A percentile compares a stretch with the other conserved stretches of the same genome.
Conservation (phyloP, 768 basidiomycete species). For the Mycena galopus region DNA sequence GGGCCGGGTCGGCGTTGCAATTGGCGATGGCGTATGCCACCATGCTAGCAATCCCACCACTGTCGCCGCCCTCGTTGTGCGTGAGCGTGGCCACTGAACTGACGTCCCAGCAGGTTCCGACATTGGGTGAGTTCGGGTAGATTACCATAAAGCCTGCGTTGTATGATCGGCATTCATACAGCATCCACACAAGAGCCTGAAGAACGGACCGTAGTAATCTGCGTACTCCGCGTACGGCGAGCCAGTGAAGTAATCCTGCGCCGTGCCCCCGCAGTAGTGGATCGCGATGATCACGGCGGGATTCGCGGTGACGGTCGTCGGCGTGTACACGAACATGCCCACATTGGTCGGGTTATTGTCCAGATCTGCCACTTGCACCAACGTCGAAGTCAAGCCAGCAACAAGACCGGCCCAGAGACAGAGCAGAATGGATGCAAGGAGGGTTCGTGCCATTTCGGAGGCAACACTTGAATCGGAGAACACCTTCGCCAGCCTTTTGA, state of each 20-base stretch:
- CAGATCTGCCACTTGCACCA: slow-evolving; percentile 60
- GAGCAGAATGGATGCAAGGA: slow-evolving; percentile 4
- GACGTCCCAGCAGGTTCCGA: slow-evolving; percentile 68
- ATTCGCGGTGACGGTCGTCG: slow-evolving; percentile 50
- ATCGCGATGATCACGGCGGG: slow-evolving; percentile 66
- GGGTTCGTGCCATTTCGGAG: not conserved
- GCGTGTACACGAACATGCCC: slow-evolving; percentile 60
- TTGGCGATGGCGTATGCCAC: slow-evolving; percentile 62
- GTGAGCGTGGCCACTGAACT: slow-evolving; percentile 63
- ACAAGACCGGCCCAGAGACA: slow-evolving; percentile 20
- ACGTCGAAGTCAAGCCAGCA: slow-evolving; percentile 30
- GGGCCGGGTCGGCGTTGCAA: slow-evolving; percentile 58
- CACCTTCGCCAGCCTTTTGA: not conserved
- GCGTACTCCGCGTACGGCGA: slow-evolving; percentile 65
- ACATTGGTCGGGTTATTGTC: slow-evolving; percentile 67
- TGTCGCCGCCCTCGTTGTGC: slow-evolving; percentile 69
- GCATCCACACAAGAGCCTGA: no score
- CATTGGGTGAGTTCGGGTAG: slow-evolving; percentile 58
- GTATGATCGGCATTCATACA: no score
- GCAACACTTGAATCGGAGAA: not conserved
- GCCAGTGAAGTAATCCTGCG: slow-evolving; percentile 63
- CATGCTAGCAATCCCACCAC: slow-evolving; percentile 62
- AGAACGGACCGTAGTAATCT: slow-evolving; percentile 51
- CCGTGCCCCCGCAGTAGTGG: slow-evolving; percentile 66
- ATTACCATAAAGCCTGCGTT: slow-evolving; percentile 58